Base-by-base conservation (phyloP, 202 grass and related monocot genomes). In the Alloteropsis angusta region DNA sequence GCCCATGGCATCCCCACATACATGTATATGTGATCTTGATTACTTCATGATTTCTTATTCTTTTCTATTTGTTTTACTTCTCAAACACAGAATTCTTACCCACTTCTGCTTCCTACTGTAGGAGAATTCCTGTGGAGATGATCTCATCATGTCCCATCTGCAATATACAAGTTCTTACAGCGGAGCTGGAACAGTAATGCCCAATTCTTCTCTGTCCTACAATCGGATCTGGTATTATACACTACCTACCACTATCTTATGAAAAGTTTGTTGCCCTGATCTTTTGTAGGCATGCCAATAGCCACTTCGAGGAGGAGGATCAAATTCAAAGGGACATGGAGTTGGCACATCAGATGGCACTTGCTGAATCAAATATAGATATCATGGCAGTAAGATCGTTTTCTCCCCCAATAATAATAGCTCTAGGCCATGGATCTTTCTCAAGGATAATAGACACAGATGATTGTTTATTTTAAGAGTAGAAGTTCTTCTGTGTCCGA, bases 121-220 rank as follows among this genome's bases (percentile, higher is more conserved):
- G 23, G 25, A 32, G 43, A 3, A 18, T 32, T 46, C 53, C 17
- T 37, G 18, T 23, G 36, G 71, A 81, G 63, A 89, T 90, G 86
- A 79, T 90, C 53, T 89, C 93, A 14, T 83, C 80, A 36, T 97
- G 93, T 65, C 93, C 93, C 19, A 81, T 97, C 76, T 97, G 93
- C 85, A 52, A 87, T 30, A 39, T 64, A 32, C 90, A 78, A 45
- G 80, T 97, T 57, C 90, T 92, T 17, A 91, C 86, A 0, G 54
- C 12, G 58, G 85, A 97, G 74, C 83, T 97, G 60, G 88, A 97
- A 60, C 38, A 81, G 90, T 93, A 93, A 82, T 86, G 18, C 26
- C 58, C 15, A 42, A 67, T 81, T 74, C 28, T 44, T 44, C 0
- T 62, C 6, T 43, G 65, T 66, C 30, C 47, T 37, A 62, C 26